Conservation (phyloP, 2,329 filamentous ascomycete genomes). For the Stagonosporopsis cucurbitacearum region DNA sequence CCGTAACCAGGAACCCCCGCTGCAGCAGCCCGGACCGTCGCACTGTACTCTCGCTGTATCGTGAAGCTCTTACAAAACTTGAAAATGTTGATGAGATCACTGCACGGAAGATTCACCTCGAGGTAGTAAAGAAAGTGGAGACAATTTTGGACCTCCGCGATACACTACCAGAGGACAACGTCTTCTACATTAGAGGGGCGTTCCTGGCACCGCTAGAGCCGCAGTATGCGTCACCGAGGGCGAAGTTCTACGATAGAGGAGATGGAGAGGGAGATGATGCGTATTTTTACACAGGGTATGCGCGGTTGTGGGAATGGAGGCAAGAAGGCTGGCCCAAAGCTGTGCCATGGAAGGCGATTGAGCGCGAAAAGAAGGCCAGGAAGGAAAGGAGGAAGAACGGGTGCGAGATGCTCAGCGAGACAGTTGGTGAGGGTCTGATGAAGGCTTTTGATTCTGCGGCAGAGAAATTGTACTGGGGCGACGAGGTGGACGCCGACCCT, state of each 20-base stretch:
- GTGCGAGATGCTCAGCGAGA: neutral
- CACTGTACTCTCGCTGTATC: conserved; percentile 18
- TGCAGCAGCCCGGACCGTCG: conserved; percentile 15
- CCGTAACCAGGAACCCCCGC: neutral
- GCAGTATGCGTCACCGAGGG: conserved; percentile 24
- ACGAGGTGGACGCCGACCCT: conserved; percentile 6
- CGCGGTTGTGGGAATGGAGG: conserved; percentile 25
- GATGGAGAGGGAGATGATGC: conserved; percentile 3
- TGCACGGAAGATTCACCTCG: conserved; percentile 4
- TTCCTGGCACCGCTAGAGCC: conserved; percentile 22
- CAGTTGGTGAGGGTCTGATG: neutral
- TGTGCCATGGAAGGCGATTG: conserved; percentile 15
- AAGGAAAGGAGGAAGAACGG: neutral
- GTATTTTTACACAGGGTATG: neutral
- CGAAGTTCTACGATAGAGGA: conserved; percentile 8
- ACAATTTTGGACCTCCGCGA: conserved; percentile 13
- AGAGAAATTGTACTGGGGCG: neutral
- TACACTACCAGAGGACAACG: conserved; percentile 12
- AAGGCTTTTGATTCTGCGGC: neutral
- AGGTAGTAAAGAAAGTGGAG: conserved; percentile 15
- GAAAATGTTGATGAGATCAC: neutral
- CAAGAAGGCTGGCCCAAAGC: conserved; percentile 24
- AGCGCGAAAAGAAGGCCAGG: conserved; percentile 2
- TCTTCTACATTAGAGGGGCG: conserved; percentile 7
- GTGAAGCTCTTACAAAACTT: conserved; percentile 8